These are phyloP conservation scores for Sclerotinia minor DNA, from an alignment of 2,329 filamentous ascomycete genomes.

Conservation along the genomic window DNA sequence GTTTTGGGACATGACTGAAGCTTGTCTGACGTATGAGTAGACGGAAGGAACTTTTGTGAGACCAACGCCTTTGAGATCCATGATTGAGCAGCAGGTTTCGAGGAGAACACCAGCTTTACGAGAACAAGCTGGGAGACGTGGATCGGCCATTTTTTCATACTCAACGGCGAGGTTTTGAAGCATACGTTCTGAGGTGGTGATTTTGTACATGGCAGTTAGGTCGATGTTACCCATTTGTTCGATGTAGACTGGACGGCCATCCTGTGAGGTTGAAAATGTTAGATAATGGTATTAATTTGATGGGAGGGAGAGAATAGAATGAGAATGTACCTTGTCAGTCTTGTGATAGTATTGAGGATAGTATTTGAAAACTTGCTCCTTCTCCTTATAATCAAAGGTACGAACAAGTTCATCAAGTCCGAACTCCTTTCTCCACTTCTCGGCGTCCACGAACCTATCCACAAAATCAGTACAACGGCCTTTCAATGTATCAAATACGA, in stretches of 20 bases:
- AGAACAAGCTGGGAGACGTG: constrained; percentile 90
- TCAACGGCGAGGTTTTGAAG: constrained; percentile 93
- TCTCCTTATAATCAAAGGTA: constrained; percentile 85
- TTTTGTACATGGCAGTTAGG: constrained; percentile 84
- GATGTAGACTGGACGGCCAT: constrained; percentile 95
- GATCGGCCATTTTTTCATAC: constrained; percentile 95
- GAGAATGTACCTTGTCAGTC: constrained; percentile 67
- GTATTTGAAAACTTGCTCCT: constrained; percentile 78
- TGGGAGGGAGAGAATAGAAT: too few species aligned
- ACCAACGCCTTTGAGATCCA: constrained; percentile 95
- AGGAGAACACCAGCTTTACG: constrained; percentile 86
- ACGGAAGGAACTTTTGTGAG: constrained; percentile 78
- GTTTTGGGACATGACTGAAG: constrained; percentile 91
- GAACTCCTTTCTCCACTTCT: constrained; percentile 88
- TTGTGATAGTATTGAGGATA: constrained; percentile 99
- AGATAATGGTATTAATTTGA: constrained; percentile 4
- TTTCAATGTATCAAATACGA: not conserved
- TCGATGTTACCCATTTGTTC: constrained; percentile 95
- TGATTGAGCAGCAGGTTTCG: constrained; percentile 97
- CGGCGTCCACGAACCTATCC: constrained; percentile 81
- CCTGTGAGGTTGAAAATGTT: constrained; percentile 51
- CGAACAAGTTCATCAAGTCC: constrained; percentile 79
- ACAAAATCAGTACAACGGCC: constrained; percentile 26
- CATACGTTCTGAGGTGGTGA: constrained; percentile 92
- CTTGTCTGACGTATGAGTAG: constrained; percentile 82